phyloP scores from a whole-genome alignment of 345 rosid genomes.

The Eucalyptus grandis region DNA sequence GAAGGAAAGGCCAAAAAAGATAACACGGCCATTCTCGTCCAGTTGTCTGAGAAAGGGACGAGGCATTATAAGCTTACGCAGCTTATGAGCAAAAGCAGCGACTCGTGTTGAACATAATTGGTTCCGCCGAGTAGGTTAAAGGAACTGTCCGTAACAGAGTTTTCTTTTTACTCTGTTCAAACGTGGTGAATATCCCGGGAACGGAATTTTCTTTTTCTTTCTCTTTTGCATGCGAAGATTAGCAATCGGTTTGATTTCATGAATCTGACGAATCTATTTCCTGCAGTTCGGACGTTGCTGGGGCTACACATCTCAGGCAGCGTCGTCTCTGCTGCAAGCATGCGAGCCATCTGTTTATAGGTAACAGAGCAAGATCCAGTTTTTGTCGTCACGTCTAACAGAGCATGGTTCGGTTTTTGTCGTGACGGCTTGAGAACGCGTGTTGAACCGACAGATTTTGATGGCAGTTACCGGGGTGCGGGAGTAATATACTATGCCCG shows the following conservation, averaged over 20 bases:
- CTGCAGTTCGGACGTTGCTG: slow-evolving; percentile 14
- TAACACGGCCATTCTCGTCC: background rate
- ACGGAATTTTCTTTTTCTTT: background rate
- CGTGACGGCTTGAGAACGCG: background rate
- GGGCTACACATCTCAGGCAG: slow-evolving; percentile 13
- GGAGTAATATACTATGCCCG: background rate
- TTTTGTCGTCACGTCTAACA: background rate
- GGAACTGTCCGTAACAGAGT: background rate
- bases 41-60: background rate
- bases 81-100: background rate
- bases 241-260: background rate
- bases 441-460: background rate
- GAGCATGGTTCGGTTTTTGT: too few species aligned
- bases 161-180: background rate
- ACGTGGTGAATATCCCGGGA: background rate
- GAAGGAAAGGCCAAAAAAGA: background rate
- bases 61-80: background rate
- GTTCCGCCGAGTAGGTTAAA: background rate
- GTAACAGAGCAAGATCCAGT: background rate
- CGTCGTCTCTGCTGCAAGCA: slow-evolving; percentile 9
- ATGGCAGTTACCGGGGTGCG: background rate
- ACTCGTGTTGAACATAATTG: background rate
- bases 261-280: background rate
- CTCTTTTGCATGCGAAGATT: background rate
- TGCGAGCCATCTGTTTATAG: slow-evolving; percentile 2